phyloP scores from a whole-genome alignment of 768 basidiomycete genomes.

The Agaricus sinodeliciosus region DNA sequence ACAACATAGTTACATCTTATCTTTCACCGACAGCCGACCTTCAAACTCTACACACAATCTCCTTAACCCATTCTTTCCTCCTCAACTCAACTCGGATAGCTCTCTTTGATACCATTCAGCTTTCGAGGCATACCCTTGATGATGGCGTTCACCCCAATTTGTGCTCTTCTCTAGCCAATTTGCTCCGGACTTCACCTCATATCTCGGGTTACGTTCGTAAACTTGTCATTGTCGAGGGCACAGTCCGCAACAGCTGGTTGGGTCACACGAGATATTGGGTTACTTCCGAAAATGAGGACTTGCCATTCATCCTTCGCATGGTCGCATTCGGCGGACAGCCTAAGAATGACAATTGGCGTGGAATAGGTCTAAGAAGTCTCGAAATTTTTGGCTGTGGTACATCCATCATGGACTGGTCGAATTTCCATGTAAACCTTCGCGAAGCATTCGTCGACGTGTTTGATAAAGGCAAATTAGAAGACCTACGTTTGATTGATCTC shows the following conservation, averaged over 20 bases:
- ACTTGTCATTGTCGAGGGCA: slow-evolving; percentile 7
- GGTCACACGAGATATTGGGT: slow-evolving; percentile 5
- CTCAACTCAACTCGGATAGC: neutral
- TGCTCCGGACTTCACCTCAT: slow-evolving; percentile 1
- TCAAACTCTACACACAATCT: slow-evolving; percentile 3
- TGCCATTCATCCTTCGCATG: slow-evolving; percentile 6
- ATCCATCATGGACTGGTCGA: slow-evolving; percentile 4
- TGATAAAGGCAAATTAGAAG: neutral
- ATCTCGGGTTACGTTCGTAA: slow-evolving; percentile 3
- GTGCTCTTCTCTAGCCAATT: neutral
- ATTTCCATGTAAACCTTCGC: neutral
- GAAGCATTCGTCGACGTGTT: slow-evolving; percentile 2
- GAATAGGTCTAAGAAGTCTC: neutral
- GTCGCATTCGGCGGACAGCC: slow-evolving; percentile 1
- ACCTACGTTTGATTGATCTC: slow-evolving; percentile 5
- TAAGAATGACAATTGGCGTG: neutral
- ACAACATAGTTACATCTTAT: slow-evolving; percentile 1
- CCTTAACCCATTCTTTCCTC: slow-evolving; percentile 8
- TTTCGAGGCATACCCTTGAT: neutral
- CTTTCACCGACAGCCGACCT: neutral
- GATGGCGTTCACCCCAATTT: slow-evolving; percentile 8
- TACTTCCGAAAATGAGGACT: slow-evolving; percentile 4
- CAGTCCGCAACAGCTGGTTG: slow-evolving; percentile 9
- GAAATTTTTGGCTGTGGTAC: slow-evolving; percentile 7
- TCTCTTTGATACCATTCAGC: slow-evolving; percentile 8